Percentiles rank a stretch among this genome's conserved stretches.
Evolutionary conservation across 768 basidiomycete genomes (phyloP).

Genomic region (Suillus weaverae): DNA sequence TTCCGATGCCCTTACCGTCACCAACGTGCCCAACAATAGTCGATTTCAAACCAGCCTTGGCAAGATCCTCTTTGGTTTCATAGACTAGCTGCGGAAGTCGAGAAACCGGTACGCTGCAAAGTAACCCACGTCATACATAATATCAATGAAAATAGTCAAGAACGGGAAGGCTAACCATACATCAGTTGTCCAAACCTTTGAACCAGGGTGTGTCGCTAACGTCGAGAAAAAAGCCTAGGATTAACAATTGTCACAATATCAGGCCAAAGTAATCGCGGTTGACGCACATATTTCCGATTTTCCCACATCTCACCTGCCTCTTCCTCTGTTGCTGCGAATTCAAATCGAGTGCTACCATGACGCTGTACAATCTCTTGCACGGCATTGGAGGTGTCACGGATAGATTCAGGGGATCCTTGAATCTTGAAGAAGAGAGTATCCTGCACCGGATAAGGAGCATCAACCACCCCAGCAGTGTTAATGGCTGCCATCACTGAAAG

Average conservation of each 20-base stretch:
- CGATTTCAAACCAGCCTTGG: conserved; percentile 52
- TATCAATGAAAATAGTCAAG: neutral
- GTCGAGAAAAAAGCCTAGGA: conserved; percentile 58
- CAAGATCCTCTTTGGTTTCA: conserved; percentile 80
- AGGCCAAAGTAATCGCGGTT: neutral
- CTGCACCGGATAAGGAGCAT: conserved; percentile 60
- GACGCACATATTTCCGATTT: conserved; percentile 69
- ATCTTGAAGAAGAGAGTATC: conserved; percentile 93
- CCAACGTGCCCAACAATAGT: conserved; percentile 84
- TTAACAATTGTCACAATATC: neutral
- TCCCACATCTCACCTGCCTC: conserved; percentile 82
- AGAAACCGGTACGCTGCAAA: conserved; percentile 63
- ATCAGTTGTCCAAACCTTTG: conserved; percentile 82
- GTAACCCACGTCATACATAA: neutral
- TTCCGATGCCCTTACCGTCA: conserved; percentile 58
- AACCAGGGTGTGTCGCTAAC: conserved; percentile 60
- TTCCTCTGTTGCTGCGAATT: conserved; percentile 70
- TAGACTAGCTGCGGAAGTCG: conserved; percentile 66
- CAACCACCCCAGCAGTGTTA: conserved; percentile 62
- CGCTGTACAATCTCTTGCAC: conserved; percentile 63
- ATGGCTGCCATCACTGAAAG: conserved; percentile 73
- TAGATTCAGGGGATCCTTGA: conserved; percentile 67
- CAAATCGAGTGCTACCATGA: conserved; percentile 67
- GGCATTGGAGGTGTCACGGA: conserved; percentile 55
- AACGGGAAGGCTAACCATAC: conserved; percentile 61